Conservation (phyloP, 768 basidiomycete genomes). For the Leucosporidium scottii region DNA sequence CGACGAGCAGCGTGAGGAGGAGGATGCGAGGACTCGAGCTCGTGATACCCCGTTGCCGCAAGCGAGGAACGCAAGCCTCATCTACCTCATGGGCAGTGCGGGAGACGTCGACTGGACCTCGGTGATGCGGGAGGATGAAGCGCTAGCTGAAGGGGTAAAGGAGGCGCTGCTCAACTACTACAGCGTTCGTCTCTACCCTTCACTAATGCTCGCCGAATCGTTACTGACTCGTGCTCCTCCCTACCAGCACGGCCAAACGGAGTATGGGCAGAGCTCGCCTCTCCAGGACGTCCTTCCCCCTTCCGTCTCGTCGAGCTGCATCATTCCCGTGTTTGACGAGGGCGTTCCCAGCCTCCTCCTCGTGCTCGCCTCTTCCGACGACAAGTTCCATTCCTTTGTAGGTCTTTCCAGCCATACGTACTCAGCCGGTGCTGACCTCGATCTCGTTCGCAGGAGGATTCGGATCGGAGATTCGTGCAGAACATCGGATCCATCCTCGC, state of each 20-base stretch:
- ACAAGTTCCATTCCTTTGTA: slow-evolving; percentile 27
- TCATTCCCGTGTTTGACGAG: neutral
- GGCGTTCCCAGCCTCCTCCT: neutral
- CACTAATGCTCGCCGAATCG: neutral
- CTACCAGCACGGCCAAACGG: neutral
- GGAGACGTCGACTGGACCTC: neutral
- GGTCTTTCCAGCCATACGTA: slow-evolving; percentile 28
- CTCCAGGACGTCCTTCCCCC: slow-evolving; percentile 4
- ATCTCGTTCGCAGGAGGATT: slow-evolving; percentile 11
- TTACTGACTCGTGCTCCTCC: neutral
- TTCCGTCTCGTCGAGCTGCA: slow-evolving; percentile 18
- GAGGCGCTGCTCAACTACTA: neutral
- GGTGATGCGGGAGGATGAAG: neutral
- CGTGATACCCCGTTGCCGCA: neutral
- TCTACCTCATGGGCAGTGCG: neutral
- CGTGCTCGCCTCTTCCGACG: slow-evolving; percentile 6
- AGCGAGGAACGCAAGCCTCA: neutral
- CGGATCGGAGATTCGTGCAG: slow-evolving; percentile 27
- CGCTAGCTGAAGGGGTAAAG: neutral
- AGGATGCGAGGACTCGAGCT: neutral
- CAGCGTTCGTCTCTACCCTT: neutral
- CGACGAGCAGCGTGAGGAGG: too few relatives aligned
- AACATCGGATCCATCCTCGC: slow-evolving; percentile 33
- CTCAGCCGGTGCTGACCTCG: neutral
- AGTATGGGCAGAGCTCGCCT: neutral